These are phyloP conservation scores for Ceratocystis diversiconidia DNA, from an alignment of 2,329 filamentous ascomycete species.

Conservation along the genomic window DNA sequence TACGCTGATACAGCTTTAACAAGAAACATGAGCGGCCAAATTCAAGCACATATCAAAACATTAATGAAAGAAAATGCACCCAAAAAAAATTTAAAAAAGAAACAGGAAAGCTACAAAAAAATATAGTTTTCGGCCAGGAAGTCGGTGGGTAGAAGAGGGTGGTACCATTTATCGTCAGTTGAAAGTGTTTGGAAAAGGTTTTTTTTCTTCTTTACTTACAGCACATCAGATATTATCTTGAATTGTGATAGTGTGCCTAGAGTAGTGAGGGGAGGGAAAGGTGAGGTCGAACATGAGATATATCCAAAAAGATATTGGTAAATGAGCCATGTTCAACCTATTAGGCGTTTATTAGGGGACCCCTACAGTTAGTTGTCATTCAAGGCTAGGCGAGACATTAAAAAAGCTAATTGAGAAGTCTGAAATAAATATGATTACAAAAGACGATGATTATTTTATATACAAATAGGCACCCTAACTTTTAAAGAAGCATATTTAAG, in stretches of 20 bases:
- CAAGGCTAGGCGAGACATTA: background rate
- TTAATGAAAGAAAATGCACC: background rate
- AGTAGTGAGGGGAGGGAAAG: background rate
- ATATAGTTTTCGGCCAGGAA: background rate
- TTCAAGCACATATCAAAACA: slow-evolving; percentile 6
- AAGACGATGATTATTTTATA: background rate
- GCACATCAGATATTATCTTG: background rate
- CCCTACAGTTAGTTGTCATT: background rate
- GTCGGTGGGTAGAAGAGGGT: background rate
- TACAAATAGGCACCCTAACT: background rate
- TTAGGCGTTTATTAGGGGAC: background rate
- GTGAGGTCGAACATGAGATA: background rate
- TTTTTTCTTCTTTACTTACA: slow-evolving; percentile 3
- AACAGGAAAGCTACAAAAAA: background rate
- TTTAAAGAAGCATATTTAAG: too few species aligned
- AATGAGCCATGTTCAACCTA: background rate
- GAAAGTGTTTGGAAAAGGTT: background rate
- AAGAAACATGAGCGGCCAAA: slow-evolving; percentile 5
- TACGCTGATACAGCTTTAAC: slow-evolving; percentile 5
- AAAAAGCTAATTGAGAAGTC: background rate
- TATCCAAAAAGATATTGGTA: background rate
- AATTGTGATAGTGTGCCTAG: background rate
- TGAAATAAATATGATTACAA: background rate
- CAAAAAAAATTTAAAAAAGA: background rate
- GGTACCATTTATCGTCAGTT: slow-evolving; percentile 5